phyloP scores from a whole-genome alignment of 2,329 filamentous ascomycete genomes.

The Colletotrichum musicola region DNA sequence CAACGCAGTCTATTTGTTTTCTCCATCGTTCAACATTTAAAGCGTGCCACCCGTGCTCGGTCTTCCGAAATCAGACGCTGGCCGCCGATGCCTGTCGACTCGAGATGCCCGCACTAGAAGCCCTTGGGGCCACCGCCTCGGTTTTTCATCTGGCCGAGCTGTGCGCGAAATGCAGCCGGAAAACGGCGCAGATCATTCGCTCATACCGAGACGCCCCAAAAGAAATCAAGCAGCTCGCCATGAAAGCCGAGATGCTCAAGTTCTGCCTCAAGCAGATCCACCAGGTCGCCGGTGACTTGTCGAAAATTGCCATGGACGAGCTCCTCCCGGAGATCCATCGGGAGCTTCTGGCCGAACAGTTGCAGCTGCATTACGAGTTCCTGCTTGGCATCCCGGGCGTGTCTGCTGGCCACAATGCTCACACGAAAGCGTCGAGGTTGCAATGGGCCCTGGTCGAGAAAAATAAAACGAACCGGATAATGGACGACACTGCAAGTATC shows the following conservation, averaged over 20 bases:
- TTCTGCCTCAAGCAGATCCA: neutral
- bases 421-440: neutral
- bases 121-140: neutral
- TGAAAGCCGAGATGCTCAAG: neutral
- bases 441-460: neutral
- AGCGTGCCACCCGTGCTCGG: no score
- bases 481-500: neutral
- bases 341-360: neutral
- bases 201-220: slow-evolving; percentile 4
- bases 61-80: no score
- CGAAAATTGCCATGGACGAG: slow-evolving; percentile 4
- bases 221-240: neutral
- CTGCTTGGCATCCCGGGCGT: neutral
- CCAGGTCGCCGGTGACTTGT: neutral
- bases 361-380: neutral
- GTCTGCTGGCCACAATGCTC: neutral
- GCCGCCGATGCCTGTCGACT: no score
- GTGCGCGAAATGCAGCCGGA: neutral
- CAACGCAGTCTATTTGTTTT: no score
- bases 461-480: neutral
- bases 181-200: neutral
- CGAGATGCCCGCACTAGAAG: neutral
- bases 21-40: no score
- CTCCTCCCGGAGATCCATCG: slow-evolving; percentile 5
- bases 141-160: neutral